Evolutionary conservation across 805 yeast genomes (phyloP).

Genomic region (Saccharomycopsis oosterbeekiorum): DNA sequence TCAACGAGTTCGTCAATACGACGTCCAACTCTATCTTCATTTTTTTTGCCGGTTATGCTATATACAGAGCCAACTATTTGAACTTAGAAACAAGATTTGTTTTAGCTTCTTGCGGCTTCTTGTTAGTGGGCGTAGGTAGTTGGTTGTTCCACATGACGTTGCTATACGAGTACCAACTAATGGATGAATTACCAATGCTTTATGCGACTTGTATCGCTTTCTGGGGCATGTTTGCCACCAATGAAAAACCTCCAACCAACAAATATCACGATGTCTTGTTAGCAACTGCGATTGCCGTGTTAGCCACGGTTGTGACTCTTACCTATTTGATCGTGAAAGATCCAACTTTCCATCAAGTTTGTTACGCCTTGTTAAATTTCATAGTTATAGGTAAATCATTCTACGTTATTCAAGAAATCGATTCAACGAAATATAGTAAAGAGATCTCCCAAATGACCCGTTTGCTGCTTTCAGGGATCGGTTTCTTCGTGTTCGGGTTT

Average conservation of each 20-base stretch:
- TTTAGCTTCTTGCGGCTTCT: slow-evolving; percentile 67
- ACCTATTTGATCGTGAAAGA: slow-evolving; percentile 64
- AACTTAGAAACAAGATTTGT: slow-evolving; percentile 62
- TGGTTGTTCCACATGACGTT: slow-evolving; percentile 97
- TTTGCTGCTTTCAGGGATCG: slow-evolving; percentile 51
- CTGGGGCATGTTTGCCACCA: slow-evolving; percentile 61
- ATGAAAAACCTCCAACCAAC: slow-evolving; percentile 34
- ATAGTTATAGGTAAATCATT: slow-evolving; percentile 56
- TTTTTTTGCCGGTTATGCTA: slow-evolving; percentile 50
- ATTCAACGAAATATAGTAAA: slow-evolving; percentile 5
- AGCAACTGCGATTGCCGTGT: slow-evolving; percentile 3
- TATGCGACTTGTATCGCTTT: slow-evolving; percentile 95
- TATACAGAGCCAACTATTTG: slow-evolving; percentile 50
- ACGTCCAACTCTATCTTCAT: slow-evolving; percentile 58
- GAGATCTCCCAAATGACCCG: slow-evolving; percentile 33
- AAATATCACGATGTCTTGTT: slow-evolving; percentile 14
- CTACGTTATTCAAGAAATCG: slow-evolving; percentile 30
- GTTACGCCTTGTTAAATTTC: slow-evolving; percentile 73
- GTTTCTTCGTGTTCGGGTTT: slow-evolving; percentile 63
- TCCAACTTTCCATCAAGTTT: slow-evolving; percentile 84
- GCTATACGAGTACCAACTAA: slow-evolving; percentile 75
- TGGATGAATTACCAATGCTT: slow-evolving; percentile 97
- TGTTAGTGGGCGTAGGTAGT: slow-evolving; percentile 83
- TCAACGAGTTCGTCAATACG: slow-evolving; percentile 89
- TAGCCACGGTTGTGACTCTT: slow-evolving; percentile 52